Evolutionary conservation across 345 rosid genomes (phyloP).

Genomic region (Acer saccharum): DNA sequence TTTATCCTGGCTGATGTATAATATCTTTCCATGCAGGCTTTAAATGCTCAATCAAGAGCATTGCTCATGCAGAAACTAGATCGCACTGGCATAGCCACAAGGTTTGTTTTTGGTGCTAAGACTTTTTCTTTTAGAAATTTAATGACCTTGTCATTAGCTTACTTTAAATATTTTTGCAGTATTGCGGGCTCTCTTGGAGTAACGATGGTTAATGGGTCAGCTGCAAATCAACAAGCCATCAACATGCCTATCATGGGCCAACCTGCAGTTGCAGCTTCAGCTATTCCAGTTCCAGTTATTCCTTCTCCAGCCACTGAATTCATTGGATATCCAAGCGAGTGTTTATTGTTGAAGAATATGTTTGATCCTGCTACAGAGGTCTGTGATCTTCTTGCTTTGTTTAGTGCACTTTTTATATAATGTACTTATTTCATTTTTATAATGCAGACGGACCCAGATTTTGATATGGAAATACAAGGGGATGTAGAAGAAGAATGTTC

Average conservation of each 20-base stretch:
- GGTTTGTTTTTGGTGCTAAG: constrained; percentile 41
- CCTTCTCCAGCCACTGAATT: constrained; percentile 52
- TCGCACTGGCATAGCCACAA: constrained; percentile 78
- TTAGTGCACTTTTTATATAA: background rate
- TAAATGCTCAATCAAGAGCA: constrained; percentile 93
- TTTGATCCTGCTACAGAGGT: constrained; percentile 96
- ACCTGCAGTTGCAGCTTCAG: constrained; percentile 49
- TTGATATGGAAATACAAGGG: constrained; percentile 74
- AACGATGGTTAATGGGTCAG: constrained; percentile 63
- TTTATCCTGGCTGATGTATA: constrained; percentile 11
- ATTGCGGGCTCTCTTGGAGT: constrained; percentile 72
- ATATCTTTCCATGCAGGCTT: constrained; percentile 44
- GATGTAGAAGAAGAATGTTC: constrained; percentile 87
- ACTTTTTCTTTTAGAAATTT: constrained; percentile 7
- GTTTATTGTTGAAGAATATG: constrained; percentile 86
- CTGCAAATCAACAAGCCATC: constrained; percentile 48
- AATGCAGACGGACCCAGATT: constrained; percentile 79
- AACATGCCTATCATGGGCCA: constrained; percentile 54
- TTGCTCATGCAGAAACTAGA: constrained; percentile 87
- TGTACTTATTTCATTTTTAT: constrained; percentile 16
- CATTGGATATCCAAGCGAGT: constrained; percentile 83
- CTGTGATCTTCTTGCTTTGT: constrained; percentile 13
- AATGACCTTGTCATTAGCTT: background rate
- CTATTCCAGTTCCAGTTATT: constrained; percentile 54
- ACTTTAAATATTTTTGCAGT: constrained; percentile 34